Conservation (phyloP, 768 basidiomycete genomes). For the Plicaturopsis crispa region DNA sequence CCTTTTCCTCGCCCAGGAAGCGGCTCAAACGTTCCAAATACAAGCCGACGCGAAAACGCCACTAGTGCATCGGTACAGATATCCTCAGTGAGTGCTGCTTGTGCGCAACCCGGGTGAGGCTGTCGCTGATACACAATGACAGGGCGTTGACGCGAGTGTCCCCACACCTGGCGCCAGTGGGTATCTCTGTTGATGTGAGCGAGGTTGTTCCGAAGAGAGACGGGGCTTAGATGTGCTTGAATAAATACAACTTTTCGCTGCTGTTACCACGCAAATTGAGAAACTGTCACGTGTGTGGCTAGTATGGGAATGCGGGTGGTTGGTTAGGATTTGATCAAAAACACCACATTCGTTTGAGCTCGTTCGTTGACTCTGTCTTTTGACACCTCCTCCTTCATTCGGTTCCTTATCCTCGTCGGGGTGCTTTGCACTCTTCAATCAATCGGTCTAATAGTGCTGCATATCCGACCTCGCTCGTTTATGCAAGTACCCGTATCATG, state of each 20-base stretch:
- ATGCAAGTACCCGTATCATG: no score
- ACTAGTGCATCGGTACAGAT: constrained; percentile 53
- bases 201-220: constrained; percentile 25
- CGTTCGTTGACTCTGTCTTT: constrained; percentile 1
- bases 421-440: no score
- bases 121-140: constrained; percentile 7
- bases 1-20: constrained; percentile 35
- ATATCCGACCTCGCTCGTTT: no score
- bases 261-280: no score
- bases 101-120: constrained; percentile 3
- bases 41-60: constrained; percentile 35
- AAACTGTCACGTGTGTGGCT: background rate
- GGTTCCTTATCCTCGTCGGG: background rate
- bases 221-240: background rate
- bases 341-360: background rate
- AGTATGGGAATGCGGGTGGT: constrained; percentile 1
- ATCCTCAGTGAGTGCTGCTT: constrained; percentile 60
- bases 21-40: constrained; percentile 36
- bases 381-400: constrained; percentile 6
- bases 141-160: constrained; percentile 56
- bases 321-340: constrained; percentile 9
- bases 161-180: constrained; percentile 54
- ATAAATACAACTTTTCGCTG: no score
- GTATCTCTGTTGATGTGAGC: constrained; percentile 30
- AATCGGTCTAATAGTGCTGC: no score